Conservation (phyloP, 768 basidiomycete genomes). For the Suillus variegatus region DNA sequence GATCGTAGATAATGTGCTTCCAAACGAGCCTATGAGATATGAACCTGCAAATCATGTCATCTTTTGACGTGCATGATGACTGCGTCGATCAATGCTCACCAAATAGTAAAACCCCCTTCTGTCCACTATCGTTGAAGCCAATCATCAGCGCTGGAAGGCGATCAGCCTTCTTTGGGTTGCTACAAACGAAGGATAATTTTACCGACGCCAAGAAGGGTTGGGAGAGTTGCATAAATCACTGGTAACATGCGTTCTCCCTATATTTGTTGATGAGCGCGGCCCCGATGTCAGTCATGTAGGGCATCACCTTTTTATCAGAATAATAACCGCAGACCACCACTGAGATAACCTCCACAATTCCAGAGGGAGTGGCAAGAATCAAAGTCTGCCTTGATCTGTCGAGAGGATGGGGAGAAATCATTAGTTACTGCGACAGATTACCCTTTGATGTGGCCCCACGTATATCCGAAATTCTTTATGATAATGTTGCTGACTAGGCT, state of each 20-base stretch:
- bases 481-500: constrained; percentile 23
- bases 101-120: constrained; percentile 24
- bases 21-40: constrained; percentile 24
- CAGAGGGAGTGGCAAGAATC: constrained; percentile 26
- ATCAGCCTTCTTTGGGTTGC: not conserved
- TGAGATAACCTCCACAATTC: constrained; percentile 21
- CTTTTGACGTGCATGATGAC: not conserved
- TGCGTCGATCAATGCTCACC: constrained; percentile 10
- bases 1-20: constrained; percentile 24
- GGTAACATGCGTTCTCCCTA: constrained; percentile 25
- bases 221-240: constrained; percentile 19
- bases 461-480: constrained; percentile 25
- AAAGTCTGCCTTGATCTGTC: constrained; percentile 20
- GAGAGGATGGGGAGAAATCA: not conserved
- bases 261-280: not conserved
- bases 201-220: constrained; percentile 22
- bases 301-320: constrained; percentile 22
- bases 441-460: constrained; percentile 1
- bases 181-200: not conserved
- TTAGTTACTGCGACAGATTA: not conserved
- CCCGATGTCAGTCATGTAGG: not conserved
- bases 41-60: constrained; percentile 15
- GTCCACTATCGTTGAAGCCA: constrained; percentile 20
- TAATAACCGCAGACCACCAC: constrained; percentile 23
- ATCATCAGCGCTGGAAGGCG: constrained; percentile 21